Conservation (phyloP, 1,139 yeast species). For the Trichomonascaceae sp. region DNA sequence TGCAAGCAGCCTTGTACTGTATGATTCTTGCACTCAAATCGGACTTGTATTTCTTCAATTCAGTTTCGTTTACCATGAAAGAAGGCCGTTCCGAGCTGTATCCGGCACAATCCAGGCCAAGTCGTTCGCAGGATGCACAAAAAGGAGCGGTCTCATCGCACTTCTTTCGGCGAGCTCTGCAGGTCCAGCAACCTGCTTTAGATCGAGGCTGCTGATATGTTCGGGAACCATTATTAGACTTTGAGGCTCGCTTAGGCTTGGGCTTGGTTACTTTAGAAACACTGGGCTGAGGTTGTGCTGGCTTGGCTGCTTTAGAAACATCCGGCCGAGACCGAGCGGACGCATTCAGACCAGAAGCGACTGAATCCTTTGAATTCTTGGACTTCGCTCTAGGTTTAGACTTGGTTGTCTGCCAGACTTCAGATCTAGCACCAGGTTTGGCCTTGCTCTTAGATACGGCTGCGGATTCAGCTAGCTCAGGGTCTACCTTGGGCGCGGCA, state of each 20-base stretch:
- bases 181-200: conserved; percentile 46
- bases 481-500: background rate
- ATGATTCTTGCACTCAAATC: background rate
- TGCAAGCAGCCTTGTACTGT: background rate
- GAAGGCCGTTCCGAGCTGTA: conserved; percentile 40
- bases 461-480: background rate
- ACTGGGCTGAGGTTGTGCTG: background rate
- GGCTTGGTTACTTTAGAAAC: background rate
- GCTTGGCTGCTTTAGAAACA: background rate
- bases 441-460: background rate
- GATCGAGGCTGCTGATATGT: conserved; percentile 4
- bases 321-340: background rate
- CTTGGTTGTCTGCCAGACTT: background rate
- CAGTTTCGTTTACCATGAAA: conserved; percentile 39
- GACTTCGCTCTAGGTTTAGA: background rate
- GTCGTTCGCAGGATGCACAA: conserved; percentile 34
- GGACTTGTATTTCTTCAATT: conserved; percentile 8
- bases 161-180: conserved; percentile 40
- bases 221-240: background rate
- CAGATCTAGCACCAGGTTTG: background rate
- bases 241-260: background rate
- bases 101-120: conserved; percentile 38
- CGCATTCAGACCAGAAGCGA: background rate
- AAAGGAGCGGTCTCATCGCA: conserved; percentile 25
- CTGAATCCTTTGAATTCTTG: background rate